Conservation (phyloP, 1,284 basidiomycete genomes). For the Cryptococcus sp. region DNA sequence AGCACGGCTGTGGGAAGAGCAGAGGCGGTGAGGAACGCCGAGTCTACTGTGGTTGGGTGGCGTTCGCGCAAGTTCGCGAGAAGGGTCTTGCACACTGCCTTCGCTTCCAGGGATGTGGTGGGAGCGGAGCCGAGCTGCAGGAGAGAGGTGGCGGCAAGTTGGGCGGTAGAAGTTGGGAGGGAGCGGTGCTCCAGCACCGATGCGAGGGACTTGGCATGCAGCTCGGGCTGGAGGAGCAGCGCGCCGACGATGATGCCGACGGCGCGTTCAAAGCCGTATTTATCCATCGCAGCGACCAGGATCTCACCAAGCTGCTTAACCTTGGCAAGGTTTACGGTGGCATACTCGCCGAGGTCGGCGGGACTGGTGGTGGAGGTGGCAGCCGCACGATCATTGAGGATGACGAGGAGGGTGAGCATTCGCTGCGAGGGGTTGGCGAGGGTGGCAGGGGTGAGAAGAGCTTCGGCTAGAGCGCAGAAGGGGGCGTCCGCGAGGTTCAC, state of each 20-base stretch:
- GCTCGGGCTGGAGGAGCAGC: constrained; percentile 22
- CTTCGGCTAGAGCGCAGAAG: constrained; percentile 36
- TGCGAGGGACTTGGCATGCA: constrained; percentile 17
- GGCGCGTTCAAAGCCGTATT: constrained; percentile 42
- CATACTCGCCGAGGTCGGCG: constrained; percentile 31
- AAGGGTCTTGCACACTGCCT: constrained; percentile 25
- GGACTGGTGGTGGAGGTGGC: constrained; percentile 18
- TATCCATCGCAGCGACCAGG: constrained; percentile 38
- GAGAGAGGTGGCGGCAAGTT: constrained; percentile 27
- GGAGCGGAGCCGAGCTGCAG: constrained; percentile 20
- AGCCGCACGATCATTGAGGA: constrained; percentile 40
- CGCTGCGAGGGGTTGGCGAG: constrained; percentile 45
- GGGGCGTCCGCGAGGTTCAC: constrained; percentile 43
- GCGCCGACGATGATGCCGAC: constrained; percentile 23
- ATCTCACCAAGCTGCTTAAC: constrained; percentile 36
- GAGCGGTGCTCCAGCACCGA: constrained; percentile 27
- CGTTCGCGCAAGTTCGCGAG: constrained; percentile 40
- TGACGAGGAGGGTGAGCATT: constrained; percentile 43
- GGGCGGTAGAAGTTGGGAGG: constrained; percentile 28
- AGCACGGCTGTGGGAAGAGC: constrained; percentile 15
- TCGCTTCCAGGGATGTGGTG: constrained; percentile 13
- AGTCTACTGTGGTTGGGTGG: constrained; percentile 39
- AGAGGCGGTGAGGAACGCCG: constrained; percentile 23
- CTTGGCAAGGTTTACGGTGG: constrained; percentile 22
- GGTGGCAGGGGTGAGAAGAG: constrained; percentile 36